Percentiles rank a stretch among this genome's conserved stretches.
These are phyloP conservation scores for Austroboletus novae-zelandiae DNA, from an alignment of 1,284 basidiomycete species.

Conservation along the genomic window DNA sequence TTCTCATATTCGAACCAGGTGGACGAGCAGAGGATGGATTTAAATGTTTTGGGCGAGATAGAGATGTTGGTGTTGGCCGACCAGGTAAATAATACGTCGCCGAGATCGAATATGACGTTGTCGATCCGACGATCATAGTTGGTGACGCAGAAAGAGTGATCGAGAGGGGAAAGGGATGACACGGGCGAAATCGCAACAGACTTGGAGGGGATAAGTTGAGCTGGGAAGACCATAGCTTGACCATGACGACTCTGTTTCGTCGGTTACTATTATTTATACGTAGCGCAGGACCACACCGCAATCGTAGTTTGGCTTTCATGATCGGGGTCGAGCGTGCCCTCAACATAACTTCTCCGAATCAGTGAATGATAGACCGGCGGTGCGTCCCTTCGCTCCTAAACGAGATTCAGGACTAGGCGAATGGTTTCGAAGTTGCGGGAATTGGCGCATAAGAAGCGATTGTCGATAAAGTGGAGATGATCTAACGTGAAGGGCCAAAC, in stretches of 20 bases:
- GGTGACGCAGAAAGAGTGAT: background rate
- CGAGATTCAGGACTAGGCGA: no score
- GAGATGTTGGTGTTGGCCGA: constrained; percentile 18
- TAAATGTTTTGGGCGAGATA: constrained; percentile 13
- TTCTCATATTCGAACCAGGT: constrained; percentile 27
- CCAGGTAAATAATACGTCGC: constrained; percentile 26
- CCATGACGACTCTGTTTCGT: background rate
- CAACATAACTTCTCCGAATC: no score
- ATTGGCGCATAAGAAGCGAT: no score
- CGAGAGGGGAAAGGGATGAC: constrained; percentile 3
- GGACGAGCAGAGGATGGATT: constrained; percentile 13
- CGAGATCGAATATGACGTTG: constrained; percentile 23
- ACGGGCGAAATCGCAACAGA: constrained; percentile 3
- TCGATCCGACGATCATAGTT: constrained; percentile 18
- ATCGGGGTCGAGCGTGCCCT: no score
- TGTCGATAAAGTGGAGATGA: no score
- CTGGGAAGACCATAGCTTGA: constrained; percentile 3
- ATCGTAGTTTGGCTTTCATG: no score
- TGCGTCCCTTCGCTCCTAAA: no score
- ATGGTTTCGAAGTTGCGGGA: no score
- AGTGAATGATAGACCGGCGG: no score
- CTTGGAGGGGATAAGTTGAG: background rate
- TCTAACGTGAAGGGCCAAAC: no score
- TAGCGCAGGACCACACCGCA: no score
- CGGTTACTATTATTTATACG: constrained; percentile 1